Conservation (phyloP, 768 basidiomycete species). For the Boletus bicolor region DNA sequence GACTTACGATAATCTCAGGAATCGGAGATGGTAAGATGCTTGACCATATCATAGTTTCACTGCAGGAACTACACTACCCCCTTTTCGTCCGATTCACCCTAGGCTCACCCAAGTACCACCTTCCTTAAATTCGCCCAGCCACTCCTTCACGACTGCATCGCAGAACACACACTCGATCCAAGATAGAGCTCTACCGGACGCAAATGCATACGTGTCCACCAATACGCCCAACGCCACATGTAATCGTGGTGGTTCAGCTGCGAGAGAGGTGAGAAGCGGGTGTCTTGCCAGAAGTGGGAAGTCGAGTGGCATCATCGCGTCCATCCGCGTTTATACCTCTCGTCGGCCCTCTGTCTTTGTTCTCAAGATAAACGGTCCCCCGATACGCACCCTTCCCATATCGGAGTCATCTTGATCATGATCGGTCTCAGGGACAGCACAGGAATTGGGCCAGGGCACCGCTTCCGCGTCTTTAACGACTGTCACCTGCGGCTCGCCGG, state of each 20-base stretch:
- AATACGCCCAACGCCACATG: background rate
- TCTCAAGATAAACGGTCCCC: background rate
- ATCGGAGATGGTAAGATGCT: too few species aligned
- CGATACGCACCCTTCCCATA: constrained; percentile 37
- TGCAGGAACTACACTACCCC: too few species aligned
- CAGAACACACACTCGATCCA: background rate
- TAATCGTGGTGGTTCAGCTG: constrained; percentile 7
- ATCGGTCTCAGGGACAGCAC: constrained; percentile 10
- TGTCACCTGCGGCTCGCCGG: constrained; percentile 18
- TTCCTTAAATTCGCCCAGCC: too few species aligned
- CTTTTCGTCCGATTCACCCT: too few species aligned
- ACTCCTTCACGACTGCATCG: too few species aligned
- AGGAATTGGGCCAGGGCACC: too few species aligned
- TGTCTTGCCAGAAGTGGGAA: constrained; percentile 29
- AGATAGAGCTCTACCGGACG: constrained; percentile 36
- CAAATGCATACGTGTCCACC: constrained; percentile 33
- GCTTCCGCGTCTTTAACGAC: background rate
- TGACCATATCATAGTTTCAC: too few species aligned
- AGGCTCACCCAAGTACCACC: too few species aligned
- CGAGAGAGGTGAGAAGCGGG: constrained; percentile 19
- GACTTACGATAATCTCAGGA: too few species aligned
- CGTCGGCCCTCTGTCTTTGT: background rate
- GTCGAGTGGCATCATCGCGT: constrained; percentile 32
- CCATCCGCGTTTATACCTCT: constrained; percentile 27
- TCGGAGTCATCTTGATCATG: constrained; percentile 20